A percentile compares a stretch with the other conserved stretches of the same genome.
Evolutionary conservation across 768 basidiomycete species (phyloP).

Genomic region (Tricholomella constricta): DNA sequence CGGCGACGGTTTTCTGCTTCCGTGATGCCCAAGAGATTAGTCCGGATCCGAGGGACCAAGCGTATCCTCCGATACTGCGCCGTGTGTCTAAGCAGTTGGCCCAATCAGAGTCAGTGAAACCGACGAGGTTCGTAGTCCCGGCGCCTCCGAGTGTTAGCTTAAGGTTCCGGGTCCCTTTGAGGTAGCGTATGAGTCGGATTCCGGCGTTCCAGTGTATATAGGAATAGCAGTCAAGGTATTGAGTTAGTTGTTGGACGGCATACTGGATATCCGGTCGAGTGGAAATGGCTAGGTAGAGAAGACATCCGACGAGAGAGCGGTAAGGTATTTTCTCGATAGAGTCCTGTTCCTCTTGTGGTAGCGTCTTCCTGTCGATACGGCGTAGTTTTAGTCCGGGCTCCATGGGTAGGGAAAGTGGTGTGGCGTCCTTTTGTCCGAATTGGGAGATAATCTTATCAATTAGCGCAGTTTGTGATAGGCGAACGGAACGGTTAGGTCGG

Average conservation of each 20-base stretch:
- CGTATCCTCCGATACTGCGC: slow-evolving; percentile 31
- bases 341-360: not conserved
- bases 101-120: slow-evolving; percentile 1
- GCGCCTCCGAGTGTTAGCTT: not conserved
- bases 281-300: not conserved
- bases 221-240: not conserved
- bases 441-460: not conserved
- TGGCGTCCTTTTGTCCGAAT: not conserved
- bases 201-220: not conserved
- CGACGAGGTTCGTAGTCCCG: not conserved
- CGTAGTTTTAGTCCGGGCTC: not conserved
- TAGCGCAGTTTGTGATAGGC: not conserved
- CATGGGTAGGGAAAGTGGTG: not conserved
- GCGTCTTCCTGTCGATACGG: not conserved
- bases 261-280: not conserved
- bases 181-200: not conserved
- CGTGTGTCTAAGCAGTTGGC: too few relatives aligned
- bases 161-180: not conserved
- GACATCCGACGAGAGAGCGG: too few relatives aligned
- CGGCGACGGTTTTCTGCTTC: slow-evolving; percentile 35
- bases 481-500: not conserved
- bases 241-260: too few relatives aligned
- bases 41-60: slow-evolving; percentile 31
- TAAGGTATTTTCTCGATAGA: not conserved
- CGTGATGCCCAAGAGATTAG: slow-evolving; percentile 36